A percentile compares a stretch with the other conserved stretches of the same genome.
phyloP scores from a whole-genome alignment of 2,329 filamentous ascomycete species.

The Thielaviopsis populi region DNA sequence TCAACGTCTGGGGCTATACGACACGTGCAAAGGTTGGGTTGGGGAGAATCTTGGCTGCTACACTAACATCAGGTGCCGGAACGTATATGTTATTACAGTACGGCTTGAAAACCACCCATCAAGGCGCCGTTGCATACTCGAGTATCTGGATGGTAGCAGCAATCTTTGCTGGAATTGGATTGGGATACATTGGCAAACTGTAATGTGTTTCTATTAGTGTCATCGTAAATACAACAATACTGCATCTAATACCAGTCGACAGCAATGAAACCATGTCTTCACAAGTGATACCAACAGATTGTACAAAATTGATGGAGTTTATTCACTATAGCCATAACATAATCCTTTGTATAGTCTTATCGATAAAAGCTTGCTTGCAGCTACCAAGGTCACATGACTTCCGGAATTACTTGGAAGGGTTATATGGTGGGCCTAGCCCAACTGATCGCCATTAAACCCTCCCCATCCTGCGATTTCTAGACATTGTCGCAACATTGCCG shows the following conservation, averaged over 20 bases:
- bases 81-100: constrained; percentile 50
- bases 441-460: too few species aligned
- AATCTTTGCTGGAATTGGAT: constrained; percentile 39
- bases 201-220: neutral
- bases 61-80: constrained; percentile 41
- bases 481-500: neutral
- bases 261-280: too few species aligned
- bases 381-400: neutral
- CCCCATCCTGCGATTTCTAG: neutral
- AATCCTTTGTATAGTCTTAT: too few species aligned
- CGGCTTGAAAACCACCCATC: constrained; percentile 55
- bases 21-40: constrained; percentile 48
- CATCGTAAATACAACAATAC: too few species aligned
- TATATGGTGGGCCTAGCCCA: too few species aligned
- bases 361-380: neutral
- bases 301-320: neutral
- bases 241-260: too few species aligned
- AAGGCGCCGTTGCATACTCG: constrained; percentile 59
- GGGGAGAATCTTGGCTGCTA: constrained; percentile 45
- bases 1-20: constrained; percentile 58
- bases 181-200: constrained; percentile 36
- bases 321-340: neutral
- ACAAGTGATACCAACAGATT: neutral
- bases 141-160: constrained; percentile 58
- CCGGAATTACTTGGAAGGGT: neutral